These are phyloP conservation scores for Pezicula carpinea DNA, from an alignment of 2,329 filamentous ascomycete species.

Conservation along the genomic window DNA sequence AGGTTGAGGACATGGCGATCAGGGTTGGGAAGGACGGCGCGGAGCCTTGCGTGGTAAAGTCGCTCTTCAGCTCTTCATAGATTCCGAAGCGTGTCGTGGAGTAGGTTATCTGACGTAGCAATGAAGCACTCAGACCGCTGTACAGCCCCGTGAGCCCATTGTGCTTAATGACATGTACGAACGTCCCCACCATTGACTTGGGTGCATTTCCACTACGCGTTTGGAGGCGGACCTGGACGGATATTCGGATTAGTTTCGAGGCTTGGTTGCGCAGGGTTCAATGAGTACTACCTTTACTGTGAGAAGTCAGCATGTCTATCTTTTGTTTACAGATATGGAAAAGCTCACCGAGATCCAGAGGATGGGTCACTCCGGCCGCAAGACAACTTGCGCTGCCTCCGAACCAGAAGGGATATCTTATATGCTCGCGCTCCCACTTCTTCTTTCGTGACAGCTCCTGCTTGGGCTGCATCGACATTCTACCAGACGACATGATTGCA, in stretches of 20 bases:
- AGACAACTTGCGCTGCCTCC: slow-evolving; percentile 91
- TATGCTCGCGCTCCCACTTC: slow-evolving; percentile 20
- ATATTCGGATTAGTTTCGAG: slow-evolving; percentile 3
- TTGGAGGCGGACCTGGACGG: slow-evolving; percentile 73
- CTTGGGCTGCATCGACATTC: slow-evolving; percentile 11
- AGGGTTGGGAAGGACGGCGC: slow-evolving; percentile 70
- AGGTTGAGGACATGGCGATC: slow-evolving; percentile 74
- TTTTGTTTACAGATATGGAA: slow-evolving; percentile 8
- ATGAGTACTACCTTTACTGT: slow-evolving; percentile 22
- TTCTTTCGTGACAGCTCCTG: slow-evolving; percentile 16
- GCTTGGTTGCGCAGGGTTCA: slow-evolving; percentile 2
- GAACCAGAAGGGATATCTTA: slow-evolving; percentile 84
- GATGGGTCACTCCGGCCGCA: slow-evolving; percentile 88
- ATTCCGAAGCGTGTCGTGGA: slow-evolving; percentile 94
- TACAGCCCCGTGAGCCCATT: slow-evolving; percentile 82
- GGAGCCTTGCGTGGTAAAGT: slow-evolving; percentile 47
- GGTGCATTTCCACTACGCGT: slow-evolving; percentile 72
- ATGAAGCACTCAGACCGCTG: slow-evolving; percentile 83
- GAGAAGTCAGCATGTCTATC: slow-evolving; percentile 9
- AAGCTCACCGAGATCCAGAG: slow-evolving; percentile 78
- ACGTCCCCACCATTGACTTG: slow-evolving; percentile 79
- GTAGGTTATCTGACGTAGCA: slow-evolving; percentile 92
- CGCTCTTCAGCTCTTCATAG: slow-evolving; percentile 87
- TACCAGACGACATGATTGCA: slow-evolving; percentile 20
- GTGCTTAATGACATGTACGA: slow-evolving; percentile 71